Percentiles rank a stretch among this genome's conserved stretches.
phyloP scores from a whole-genome alignment of 768 basidiomycete genomes.

The Mycena amicta region DNA sequence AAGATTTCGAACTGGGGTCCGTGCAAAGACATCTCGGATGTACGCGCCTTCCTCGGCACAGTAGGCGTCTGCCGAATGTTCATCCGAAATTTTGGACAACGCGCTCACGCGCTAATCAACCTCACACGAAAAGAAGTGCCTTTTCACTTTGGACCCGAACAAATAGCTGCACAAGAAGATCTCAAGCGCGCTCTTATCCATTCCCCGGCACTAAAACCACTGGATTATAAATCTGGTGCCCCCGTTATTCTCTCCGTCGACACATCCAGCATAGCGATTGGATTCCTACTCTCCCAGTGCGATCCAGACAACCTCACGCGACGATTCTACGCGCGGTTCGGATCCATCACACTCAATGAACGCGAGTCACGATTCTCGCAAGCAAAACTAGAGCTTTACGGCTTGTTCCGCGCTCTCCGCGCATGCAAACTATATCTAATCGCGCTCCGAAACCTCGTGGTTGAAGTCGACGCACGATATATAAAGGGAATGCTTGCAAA shows the following conservation, averaged over 20 bases:
- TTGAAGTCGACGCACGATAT: conserved; percentile 35
- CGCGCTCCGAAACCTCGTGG: conserved; percentile 23
- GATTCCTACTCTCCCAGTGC: too few species aligned
- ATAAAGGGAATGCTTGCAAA: conserved; percentile 30
- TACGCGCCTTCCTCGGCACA: too few species aligned
- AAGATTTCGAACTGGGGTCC: conserved; percentile 26
- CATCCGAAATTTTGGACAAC: conserved; percentile 1
- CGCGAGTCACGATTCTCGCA: conserved; percentile 22
- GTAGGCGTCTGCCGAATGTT: conserved; percentile 11
- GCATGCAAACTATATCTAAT: conserved; percentile 24
- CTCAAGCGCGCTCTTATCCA: conserved; percentile 17
- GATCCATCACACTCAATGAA: conserved; percentile 33
- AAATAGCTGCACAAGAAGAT: too few species aligned
- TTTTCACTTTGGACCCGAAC: conserved; percentile 23
- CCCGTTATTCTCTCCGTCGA: too few species aligned
- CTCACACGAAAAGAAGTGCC: conserved; percentile 20
- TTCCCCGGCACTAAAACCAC: conserved; percentile 23
- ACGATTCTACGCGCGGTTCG: conserved; percentile 23
- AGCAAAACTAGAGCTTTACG: conserved; percentile 33
- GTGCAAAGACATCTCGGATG: background rate
- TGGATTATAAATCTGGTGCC: conserved; percentile 30
- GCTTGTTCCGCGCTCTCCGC: too few species aligned
- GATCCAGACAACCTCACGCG: conserved; percentile 15
- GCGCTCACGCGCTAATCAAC: conserved; percentile 1
- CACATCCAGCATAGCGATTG: conserved; percentile 27